Conservation (phyloP, 2,329 filamentous ascomycete species). For the Sporothrix schenckii region DNA sequence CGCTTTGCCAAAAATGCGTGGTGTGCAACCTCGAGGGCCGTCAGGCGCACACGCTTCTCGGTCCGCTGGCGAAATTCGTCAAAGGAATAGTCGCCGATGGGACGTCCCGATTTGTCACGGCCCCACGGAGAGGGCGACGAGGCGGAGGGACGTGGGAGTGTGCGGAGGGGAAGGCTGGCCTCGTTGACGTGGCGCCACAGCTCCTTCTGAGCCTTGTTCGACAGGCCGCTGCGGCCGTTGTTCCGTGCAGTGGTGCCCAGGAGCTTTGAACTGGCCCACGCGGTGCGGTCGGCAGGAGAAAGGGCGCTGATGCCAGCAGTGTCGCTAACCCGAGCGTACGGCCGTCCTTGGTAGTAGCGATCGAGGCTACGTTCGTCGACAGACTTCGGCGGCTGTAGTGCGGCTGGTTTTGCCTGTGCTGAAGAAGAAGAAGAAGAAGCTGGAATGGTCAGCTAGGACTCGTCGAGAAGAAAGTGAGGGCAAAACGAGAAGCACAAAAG, state of each 20-base stretch:
- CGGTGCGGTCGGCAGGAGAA: slow-evolving; percentile 53
- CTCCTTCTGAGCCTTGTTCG: slow-evolving; percentile 57
- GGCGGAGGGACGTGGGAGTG: slow-evolving; percentile 38
- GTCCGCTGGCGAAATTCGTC: slow-evolving; percentile 51
- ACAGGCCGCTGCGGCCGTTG: slow-evolving; percentile 35
- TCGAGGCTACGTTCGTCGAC: slow-evolving; percentile 53
- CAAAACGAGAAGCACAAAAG: background rate
- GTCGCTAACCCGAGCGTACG: slow-evolving; percentile 51
- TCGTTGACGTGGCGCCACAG: slow-evolving; percentile 62
- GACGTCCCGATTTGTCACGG: slow-evolving; percentile 53
- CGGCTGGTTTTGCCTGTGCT: slow-evolving; percentile 32
- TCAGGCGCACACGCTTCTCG: slow-evolving; percentile 49
- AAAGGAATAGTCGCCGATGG: slow-evolving; percentile 53
- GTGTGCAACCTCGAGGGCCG: slow-evolving; percentile 51
- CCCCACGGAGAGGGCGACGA: slow-evolving; percentile 50
- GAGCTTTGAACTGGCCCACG: slow-evolving; percentile 53
- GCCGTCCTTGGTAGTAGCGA: slow-evolving; percentile 56
- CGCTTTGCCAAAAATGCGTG: slow-evolving; percentile 49
- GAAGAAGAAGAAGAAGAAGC: background rate
- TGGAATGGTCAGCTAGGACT: slow-evolving; percentile 2
- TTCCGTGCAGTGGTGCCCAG: slow-evolving; percentile 46
- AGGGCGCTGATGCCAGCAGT: slow-evolving; percentile 52
- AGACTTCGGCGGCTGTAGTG: slow-evolving; percentile 48
- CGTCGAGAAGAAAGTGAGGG: background rate
- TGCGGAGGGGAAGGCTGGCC: slow-evolving; percentile 54